These are phyloP conservation scores for Domatiomyces catenatus DNA, from an alignment of 2,329 filamentous ascomycete genomes.

Conservation along the genomic window DNA sequence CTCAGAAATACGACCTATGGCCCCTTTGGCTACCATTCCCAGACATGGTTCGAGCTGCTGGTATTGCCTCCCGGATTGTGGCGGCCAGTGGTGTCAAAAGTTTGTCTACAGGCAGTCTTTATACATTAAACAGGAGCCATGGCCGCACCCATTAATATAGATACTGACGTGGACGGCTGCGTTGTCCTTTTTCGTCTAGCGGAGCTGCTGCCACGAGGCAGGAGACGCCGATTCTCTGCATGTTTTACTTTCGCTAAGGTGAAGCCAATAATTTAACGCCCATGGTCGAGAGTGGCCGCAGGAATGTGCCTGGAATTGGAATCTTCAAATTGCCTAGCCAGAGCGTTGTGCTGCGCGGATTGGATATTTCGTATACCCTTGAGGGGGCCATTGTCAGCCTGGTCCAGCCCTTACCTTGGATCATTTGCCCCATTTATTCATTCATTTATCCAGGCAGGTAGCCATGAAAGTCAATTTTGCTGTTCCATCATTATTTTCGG, in stretches of 20 bases:
- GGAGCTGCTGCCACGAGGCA: neutral
- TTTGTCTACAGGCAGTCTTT: neutral
- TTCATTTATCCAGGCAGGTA: neutral
- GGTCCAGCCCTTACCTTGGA: neutral
- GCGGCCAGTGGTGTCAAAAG: neutral
- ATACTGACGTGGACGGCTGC: neutral
- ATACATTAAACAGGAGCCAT: neutral
- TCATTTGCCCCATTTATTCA: neutral
- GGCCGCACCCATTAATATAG: neutral
- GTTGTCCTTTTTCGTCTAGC: neutral
- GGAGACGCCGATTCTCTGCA: neutral
- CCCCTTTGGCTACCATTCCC: no score
- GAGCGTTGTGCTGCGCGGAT: neutral
- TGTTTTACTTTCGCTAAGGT: neutral
- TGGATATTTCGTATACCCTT: neutral
- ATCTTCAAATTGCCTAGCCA: neutral
- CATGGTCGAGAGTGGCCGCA: neutral
- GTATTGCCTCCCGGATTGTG: neutral
- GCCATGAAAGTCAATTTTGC: neutral
- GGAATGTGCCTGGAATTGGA: neutral
- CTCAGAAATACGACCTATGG: neutral
- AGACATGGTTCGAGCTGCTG: neutral
- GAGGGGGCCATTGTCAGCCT: neutral
- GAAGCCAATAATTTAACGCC: neutral
- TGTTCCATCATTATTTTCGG: neutral